phyloP scores from a whole-genome alignment of 495 filamentous ascomycete species.

The Rhizodiscina lignyota region DNA sequence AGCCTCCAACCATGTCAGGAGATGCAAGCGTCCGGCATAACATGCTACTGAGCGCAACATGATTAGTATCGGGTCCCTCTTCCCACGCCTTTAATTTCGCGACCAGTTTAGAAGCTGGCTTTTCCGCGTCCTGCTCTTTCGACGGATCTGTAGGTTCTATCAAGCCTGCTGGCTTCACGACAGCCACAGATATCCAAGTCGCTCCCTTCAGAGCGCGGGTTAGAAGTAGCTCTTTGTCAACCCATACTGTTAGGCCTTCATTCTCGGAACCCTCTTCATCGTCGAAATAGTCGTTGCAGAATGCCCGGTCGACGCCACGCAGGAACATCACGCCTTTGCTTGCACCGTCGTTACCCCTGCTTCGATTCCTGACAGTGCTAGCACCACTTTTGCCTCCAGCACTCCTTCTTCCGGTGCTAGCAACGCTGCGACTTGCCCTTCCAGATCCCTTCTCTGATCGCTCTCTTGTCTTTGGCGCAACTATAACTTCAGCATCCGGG shows the following conservation, averaged over 20 bases:
- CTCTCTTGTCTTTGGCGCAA: slow-evolving; percentile 75
- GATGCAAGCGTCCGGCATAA: slow-evolving; percentile 56
- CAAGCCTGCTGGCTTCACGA: slow-evolving; percentile 66
- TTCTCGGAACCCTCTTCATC: slow-evolving; percentile 28
- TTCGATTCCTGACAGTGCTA: slow-evolving; percentile 48
- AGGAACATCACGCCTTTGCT: slow-evolving; percentile 28
- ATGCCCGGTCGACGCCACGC: slow-evolving; percentile 52
- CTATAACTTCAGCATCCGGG: slow-evolving; percentile 88
- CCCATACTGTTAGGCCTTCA: slow-evolving; percentile 62
- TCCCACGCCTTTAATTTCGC: slow-evolving; percentile 66
- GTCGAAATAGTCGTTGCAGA: slow-evolving; percentile 60
- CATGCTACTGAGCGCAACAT: slow-evolving; percentile 57
- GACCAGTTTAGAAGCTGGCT: slow-evolving; percentile 52
- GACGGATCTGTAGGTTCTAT: slow-evolving; percentile 61
- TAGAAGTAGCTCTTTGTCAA: slow-evolving; percentile 58
- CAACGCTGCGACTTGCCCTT: slow-evolving; percentile 52
- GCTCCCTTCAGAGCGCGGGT: slow-evolving; percentile 54
- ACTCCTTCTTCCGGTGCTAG: slow-evolving; percentile 52
- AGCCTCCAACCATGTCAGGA: slow-evolving; percentile 64
- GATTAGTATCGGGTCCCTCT: slow-evolving; percentile 65
- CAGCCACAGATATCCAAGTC: slow-evolving; percentile 54
- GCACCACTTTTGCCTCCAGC: slow-evolving; percentile 50
- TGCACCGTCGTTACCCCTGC: slow-evolving; percentile 12
- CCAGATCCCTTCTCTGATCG: slow-evolving; percentile 35
- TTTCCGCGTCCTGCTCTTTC: slow-evolving; percentile 36